These are phyloP conservation scores for Rhodotorula sp. DNA, from an alignment of 1,284 basidiomycete species.

Conservation along the genomic window DNA sequence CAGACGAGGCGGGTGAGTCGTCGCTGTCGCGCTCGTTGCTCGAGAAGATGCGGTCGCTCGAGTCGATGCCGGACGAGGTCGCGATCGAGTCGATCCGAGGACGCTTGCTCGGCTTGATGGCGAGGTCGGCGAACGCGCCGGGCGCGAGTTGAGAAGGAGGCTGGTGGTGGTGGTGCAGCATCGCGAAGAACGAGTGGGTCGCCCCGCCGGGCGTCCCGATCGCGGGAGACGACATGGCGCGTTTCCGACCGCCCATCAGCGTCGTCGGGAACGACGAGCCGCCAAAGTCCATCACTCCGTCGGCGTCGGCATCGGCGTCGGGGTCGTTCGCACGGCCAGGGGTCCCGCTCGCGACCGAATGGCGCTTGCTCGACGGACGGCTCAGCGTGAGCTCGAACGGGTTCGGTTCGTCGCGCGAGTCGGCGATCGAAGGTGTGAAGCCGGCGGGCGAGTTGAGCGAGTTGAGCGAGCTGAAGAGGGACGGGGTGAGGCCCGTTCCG, in stretches of 20 bases:
- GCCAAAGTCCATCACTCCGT: slow-evolving; percentile 2
- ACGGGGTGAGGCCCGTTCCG: slow-evolving; percentile 20
- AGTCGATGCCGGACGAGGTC: background rate
- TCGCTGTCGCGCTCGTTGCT: slow-evolving; percentile 12
- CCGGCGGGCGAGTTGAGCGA: too few species aligned
- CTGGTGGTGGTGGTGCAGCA: too few species aligned
- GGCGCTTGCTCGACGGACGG: slow-evolving; percentile 2
- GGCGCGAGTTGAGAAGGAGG: background rate
- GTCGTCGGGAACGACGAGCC: background rate
- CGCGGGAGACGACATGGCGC: slow-evolving; percentile 22
- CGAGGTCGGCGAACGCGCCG: background rate
- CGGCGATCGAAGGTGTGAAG: slow-evolving; percentile 13
- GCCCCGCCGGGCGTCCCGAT: slow-evolving; percentile 20
- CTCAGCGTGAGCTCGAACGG: slow-evolving; percentile 31
- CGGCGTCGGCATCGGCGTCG: background rate
- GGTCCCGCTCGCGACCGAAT: background rate
- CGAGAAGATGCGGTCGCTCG: slow-evolving; percentile 6
- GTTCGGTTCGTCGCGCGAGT: slow-evolving; percentile 7
- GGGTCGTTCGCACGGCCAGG: background rate
- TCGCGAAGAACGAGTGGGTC: slow-evolving; percentile 1
- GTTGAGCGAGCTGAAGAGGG: slow-evolving; percentile 18
- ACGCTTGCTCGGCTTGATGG: slow-evolving; percentile 14
- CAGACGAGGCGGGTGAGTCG: slow-evolving; percentile 26
- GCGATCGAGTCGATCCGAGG: slow-evolving; percentile 21
- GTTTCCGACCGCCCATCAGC: slow-evolving; percentile 13